A percentile compares a stretch with the other conserved stretches of the same genome.
phyloP scores from a whole-genome alignment of 371 early-diverging fungal species.

The Apophysomyces variabilis region DNA sequence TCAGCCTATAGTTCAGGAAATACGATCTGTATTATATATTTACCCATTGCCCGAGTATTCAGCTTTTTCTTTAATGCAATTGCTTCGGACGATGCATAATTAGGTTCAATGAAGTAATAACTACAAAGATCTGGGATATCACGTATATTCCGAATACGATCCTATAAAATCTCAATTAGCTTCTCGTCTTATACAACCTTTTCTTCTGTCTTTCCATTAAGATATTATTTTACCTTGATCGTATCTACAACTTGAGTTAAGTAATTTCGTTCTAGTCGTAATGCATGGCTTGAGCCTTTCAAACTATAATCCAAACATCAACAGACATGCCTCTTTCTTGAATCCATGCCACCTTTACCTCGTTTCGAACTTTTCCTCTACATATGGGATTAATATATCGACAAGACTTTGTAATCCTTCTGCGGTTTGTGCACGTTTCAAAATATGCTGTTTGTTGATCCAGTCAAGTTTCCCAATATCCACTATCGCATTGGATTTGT shows the following conservation, averaged over 20 bases:
- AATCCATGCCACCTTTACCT: slow-evolving; percentile 21
- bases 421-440: slow-evolving; percentile 54
- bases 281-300: slow-evolving; percentile 16
- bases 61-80: slow-evolving; percentile 48
- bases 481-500: slow-evolving; percentile 80
- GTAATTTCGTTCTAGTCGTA: slow-evolving; percentile 42
- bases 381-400: slow-evolving; percentile 35
- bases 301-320: slow-evolving; percentile 11
- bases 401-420: slow-evolving; percentile 49
- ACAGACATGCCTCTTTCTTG: not conserved
- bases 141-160: slow-evolving; percentile 60
- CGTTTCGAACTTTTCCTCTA: slow-evolving; percentile 25
- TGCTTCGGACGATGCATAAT: slow-evolving; percentile 57
- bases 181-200: not conserved
- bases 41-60: slow-evolving; percentile 46
- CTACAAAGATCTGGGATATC: slow-evolving; percentile 63
- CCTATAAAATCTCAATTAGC: slow-evolving; percentile 25
- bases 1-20: not conserved
- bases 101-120: slow-evolving; percentile 64
- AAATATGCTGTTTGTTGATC: slow-evolving; percentile 83
- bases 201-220: too few relatives aligned
- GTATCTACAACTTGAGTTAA: slow-evolving; percentile 49
- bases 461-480: slow-evolving; percentile 79
- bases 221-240: slow-evolving; percentile 39
- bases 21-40: slow-evolving; percentile 2